Evolutionary conservation across 75 land plant genomes (phyloP).

Genomic region (Cunninghamia lanceolata): DNA sequence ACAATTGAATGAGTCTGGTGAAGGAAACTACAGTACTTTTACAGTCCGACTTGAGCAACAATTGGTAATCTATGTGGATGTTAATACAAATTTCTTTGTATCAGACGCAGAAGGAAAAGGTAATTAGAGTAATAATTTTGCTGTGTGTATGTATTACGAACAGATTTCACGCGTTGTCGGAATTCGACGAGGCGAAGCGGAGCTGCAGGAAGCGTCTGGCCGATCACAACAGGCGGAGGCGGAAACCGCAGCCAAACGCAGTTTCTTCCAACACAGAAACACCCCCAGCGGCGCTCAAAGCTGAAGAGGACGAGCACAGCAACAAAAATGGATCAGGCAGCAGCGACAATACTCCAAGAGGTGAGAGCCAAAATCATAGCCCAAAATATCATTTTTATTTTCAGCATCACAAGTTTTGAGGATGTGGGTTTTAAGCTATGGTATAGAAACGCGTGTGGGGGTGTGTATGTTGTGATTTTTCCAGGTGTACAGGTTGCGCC

Average conservation of each 20-base stretch:
- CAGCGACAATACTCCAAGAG: background rate
- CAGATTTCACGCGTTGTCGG: constrained; percentile 52
- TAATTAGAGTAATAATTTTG: too few species aligned
- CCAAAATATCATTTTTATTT: background rate
- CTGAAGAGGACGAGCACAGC: background rate
- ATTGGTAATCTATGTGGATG: too few species aligned
- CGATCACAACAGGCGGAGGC: constrained; percentile 48
- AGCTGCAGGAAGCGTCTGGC: constrained; percentile 57
- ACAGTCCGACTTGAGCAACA: background rate
- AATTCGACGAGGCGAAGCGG: constrained; percentile 61
- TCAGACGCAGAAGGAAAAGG: too few species aligned
- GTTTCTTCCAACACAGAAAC: background rate
- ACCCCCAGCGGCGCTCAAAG: background rate
- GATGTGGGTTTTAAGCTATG: background rate
- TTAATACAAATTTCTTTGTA: too few species aligned
- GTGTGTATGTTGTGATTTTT: background rate
- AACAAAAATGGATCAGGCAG: background rate
- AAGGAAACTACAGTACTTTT: too few species aligned
- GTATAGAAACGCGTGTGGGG: background rate
- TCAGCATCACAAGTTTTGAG: background rate
- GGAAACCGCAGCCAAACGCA: constrained; percentile 51
- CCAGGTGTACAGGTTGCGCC: constrained; percentile 11
- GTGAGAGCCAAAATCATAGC: background rate
- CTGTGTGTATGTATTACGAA: background rate
- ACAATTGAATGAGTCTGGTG: too few species aligned